A percentile compares a stretch with the other conserved stretches of the same genome.
phyloP scores from a whole-genome alignment of 176 grass and related monocot genomes.

The Raddia guianensis region DNA sequence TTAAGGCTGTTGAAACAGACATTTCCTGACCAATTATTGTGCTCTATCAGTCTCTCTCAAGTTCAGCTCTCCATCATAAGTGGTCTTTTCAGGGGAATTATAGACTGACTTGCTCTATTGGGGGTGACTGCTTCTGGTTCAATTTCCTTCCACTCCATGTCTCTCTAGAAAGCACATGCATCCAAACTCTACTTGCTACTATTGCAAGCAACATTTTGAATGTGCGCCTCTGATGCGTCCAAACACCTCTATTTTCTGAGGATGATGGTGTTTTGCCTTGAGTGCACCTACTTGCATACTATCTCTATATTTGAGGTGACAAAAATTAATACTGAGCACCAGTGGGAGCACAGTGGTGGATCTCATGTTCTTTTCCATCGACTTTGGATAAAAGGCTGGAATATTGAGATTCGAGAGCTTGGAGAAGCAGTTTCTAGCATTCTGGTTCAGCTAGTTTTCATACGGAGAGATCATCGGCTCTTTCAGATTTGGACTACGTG shows the following conservation, averaged over 20 bases:
- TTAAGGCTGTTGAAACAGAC: slow-evolving; percentile 35
- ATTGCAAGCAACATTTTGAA: background rate
- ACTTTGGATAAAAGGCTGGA: too few species aligned
- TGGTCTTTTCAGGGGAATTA: slow-evolving; percentile 43
- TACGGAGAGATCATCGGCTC: slow-evolving; percentile 13
- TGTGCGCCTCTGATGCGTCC: background rate
- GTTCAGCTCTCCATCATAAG: slow-evolving; percentile 29
- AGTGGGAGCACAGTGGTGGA: too few species aligned
- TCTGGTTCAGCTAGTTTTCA: background rate
- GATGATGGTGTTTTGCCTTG: background rate
- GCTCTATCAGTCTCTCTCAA: slow-evolving; percentile 5
- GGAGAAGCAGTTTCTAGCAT: too few species aligned
- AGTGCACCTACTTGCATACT: background rate
- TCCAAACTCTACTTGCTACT: background rate
- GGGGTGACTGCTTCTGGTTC: background rate
- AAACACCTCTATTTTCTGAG: background rate
- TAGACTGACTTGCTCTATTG: slow-evolving; percentile 23
- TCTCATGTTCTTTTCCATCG: too few species aligned
- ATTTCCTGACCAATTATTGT: slow-evolving; percentile 54
- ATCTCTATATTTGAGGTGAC: background rate
- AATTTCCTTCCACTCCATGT: slow-evolving; percentile 11
- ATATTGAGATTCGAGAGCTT: too few species aligned
- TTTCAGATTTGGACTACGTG: slow-evolving; percentile 8
- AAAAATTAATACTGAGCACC: too few species aligned
- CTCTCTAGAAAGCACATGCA: slow-evolving; percentile 4